Conservation (phyloP, 148 eudicot genomes). For the Rhododendron williamsianum region DNA sequence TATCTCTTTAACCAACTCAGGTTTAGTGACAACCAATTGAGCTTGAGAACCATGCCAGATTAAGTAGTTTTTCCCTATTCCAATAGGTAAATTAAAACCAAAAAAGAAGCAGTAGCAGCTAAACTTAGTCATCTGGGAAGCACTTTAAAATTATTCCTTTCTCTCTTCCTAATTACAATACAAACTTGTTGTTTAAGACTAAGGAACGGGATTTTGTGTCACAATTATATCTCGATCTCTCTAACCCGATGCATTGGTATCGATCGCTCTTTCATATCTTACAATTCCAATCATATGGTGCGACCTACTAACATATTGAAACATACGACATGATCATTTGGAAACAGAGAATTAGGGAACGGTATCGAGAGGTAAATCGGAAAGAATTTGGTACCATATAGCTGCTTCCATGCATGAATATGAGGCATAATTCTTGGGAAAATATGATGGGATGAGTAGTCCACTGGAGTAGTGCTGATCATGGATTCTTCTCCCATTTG, state of each 20-base stretch:
- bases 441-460: conserved; percentile 6
- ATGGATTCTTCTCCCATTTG: conserved; percentile 7
- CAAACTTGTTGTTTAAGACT: too few relatives aligned
- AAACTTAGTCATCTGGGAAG: too few relatives aligned
- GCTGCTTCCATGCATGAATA: conserved; percentile 11
- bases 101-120: not conserved
- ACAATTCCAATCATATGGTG: too few relatives aligned
- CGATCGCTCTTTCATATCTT: too few relatives aligned
- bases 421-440: conserved; percentile 21
- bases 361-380: not conserved
- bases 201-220: too few relatives aligned
- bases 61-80: conserved; percentile 10
- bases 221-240: too few relatives aligned
- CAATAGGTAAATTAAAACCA: not conserved
- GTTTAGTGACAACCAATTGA: conserved; percentile 13
- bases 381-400: conserved; percentile 12
- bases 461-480: not conserved
- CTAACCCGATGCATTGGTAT: too few relatives aligned
- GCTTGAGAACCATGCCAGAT: conserved; percentile 16
- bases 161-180: too few relatives aligned
- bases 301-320: too few relatives aligned
- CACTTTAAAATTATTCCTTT: not conserved
- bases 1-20: conserved; percentile 20
- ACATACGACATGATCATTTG: not conserved
- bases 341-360: not conserved